A percentile compares a stretch with the other conserved stretches of the same genome.
Conservation (phyloP, 2,329 filamentous ascomycete species). For the Paecilomyces formosus region DNA sequence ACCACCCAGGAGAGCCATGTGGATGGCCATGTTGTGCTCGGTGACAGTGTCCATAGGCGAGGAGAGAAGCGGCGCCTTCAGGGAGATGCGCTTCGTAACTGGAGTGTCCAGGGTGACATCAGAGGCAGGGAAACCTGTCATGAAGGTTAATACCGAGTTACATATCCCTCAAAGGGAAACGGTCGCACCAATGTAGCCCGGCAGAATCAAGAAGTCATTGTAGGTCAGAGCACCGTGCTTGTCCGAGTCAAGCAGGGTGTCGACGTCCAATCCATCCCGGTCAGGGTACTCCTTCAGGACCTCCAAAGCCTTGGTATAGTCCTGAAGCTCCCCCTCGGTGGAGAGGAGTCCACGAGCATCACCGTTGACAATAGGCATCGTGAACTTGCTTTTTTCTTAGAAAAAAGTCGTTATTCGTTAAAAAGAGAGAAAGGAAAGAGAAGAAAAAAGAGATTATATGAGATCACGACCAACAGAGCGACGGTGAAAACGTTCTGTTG, state of each 20-base stretch:
- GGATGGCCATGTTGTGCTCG: slow-evolving; percentile 98
- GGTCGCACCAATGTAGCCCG: slow-evolving; percentile 78
- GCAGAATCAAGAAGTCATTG: slow-evolving; percentile 96
- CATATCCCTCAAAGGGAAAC: slow-evolving; percentile 2
- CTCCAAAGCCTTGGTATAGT: slow-evolving; percentile 69
- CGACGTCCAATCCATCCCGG: slow-evolving; percentile 78
- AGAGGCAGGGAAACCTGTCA: slow-evolving; percentile 74
- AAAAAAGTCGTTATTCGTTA: not conserved
- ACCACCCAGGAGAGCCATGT: slow-evolving; percentile 57
- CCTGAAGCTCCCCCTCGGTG: slow-evolving; percentile 53
- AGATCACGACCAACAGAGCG: slow-evolving; percentile 38
- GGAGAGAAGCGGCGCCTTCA: slow-evolving; percentile 95
- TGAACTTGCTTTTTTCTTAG: slow-evolving; percentile 18
- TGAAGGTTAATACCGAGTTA: slow-evolving; percentile 6
- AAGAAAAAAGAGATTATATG: slow-evolving; percentile 16
- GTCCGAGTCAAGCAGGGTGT: slow-evolving; percentile 83
- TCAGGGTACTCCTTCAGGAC: slow-evolving; percentile 69
- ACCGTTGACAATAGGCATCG: slow-evolving; percentile 68
- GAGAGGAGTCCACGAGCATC: slow-evolving; percentile 43
- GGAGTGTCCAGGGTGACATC: slow-evolving; percentile 83
- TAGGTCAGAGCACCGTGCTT: slow-evolving; percentile 92
- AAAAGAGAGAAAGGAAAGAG: slow-evolving; percentile 12
- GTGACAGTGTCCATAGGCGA: slow-evolving; percentile 99
- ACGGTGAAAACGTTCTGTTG: slow-evolving; percentile 42
- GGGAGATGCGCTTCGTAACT: slow-evolving; percentile 86